Percentiles rank a stretch among this genome's conserved stretches.
Evolutionary conservation across 2,329 filamentous ascomycete genomes (phyloP).

Genomic region (Aspergillus awamori): DNA sequence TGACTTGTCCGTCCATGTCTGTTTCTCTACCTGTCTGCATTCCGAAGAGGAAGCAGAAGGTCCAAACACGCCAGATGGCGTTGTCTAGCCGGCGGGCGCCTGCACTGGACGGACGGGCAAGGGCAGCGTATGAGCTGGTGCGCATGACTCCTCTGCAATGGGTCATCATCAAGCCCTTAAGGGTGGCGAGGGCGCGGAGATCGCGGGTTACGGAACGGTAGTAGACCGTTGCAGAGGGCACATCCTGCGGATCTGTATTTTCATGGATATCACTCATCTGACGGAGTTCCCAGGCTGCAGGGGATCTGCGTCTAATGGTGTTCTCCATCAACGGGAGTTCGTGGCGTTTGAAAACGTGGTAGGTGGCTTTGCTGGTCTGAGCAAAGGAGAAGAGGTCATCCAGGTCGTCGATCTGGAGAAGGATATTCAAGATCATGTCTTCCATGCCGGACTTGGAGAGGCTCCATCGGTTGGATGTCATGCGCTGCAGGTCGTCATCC

Average conservation of each 20-base stretch:
- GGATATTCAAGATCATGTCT: constrained; percentile 4
- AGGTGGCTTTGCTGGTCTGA: constrained; percentile 7
- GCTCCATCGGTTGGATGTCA: constrained; percentile 2
- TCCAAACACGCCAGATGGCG: constrained; percentile 17
- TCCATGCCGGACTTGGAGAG: constrained; percentile 2
- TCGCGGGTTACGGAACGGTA: constrained; percentile 13
- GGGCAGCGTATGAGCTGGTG: background rate
- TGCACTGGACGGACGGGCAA: constrained; percentile 2
- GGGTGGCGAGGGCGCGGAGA: constrained; percentile 1
- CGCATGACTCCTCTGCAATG: constrained; percentile 6
- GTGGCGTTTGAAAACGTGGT: constrained; percentile 14
- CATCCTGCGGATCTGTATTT: background rate
- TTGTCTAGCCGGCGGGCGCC: constrained; percentile 8
- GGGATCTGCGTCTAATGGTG: constrained; percentile 5
- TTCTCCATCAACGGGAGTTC: constrained; percentile 6
- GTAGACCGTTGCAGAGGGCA: constrained; percentile 14
- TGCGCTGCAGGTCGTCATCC: constrained; percentile 2
- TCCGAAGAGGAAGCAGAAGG: constrained; percentile 15
- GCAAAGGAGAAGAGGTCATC: constrained; percentile 13
- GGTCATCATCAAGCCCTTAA: constrained; percentile 16
- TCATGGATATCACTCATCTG: constrained; percentile 9
- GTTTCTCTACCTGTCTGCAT: constrained; percentile 11
- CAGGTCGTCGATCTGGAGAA: constrained; percentile 11
- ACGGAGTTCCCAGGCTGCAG: constrained; percentile 17
- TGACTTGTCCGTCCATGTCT: constrained; percentile 8